Base-by-base conservation (phyloP, 306 rosid species). In the Castanospermum australe region DNA sequence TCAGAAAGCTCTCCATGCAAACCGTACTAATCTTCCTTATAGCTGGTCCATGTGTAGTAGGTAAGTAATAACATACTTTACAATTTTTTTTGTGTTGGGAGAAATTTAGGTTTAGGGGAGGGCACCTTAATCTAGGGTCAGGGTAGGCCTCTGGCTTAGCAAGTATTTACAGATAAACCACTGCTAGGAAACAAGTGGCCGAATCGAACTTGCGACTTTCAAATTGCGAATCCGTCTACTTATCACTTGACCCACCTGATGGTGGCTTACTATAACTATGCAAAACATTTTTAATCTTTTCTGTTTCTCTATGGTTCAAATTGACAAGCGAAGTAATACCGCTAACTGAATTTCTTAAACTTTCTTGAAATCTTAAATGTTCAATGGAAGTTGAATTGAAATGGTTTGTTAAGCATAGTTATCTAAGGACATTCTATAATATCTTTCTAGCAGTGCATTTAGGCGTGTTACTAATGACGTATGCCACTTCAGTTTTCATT, bases 1-100 rank as follows among this genome's bases (percentile, higher is more conserved):
- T 79, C 98, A 93, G 79, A 85, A 81, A 35, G 98, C 94, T 50
- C 97, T 93, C 42, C 97, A 93, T 73, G 98, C 98, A 24, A 93
- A 93, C 73, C 92, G 94, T 28, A 93, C 98, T 6, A 85, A 81
- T 21, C 83, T 93, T 32, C 93, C 90, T 18, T 82, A 93, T 75
- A 0, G 39, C 24, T 93, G 97, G 98, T 76, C 88, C 69, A 91
- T 93, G 97, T 93, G 98, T 44, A 93, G 94, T 35, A 8, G 35
- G 93, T 90, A 80, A 91, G 94, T 79, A 8, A 36, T 35, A 42
- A 42, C 63, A 38, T 8, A 1, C 25, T 20, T 30, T 13, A 35
- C n/a, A n/a, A n/a, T n/a, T n/a, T n/a, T n/a, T n/a, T n/a, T n/a
- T n/a, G n/a, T n/a, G n/a, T n/a, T n/a, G n/a, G n/a, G n/a, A n/a